phyloP scores from a whole-genome alignment of 176 grass and related monocot species.

The Saccharum officinarum region DNA sequence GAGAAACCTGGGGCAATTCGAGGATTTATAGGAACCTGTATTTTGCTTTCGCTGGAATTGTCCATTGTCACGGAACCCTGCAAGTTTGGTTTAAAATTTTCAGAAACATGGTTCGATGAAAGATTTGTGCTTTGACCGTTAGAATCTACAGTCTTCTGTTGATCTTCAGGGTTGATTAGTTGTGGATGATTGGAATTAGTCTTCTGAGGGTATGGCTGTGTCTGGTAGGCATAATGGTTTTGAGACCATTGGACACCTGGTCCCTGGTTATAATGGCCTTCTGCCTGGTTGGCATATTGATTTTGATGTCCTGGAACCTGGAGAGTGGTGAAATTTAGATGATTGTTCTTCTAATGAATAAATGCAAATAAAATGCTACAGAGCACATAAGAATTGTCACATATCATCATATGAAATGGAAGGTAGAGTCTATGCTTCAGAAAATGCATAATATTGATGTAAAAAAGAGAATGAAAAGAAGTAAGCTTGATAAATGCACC shows the following conservation, averaged over 20 bases:
- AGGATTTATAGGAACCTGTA: slow-evolving; percentile 76
- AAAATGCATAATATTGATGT: background rate
- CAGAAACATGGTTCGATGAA: slow-evolving; percentile 56
- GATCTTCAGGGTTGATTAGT: slow-evolving; percentile 54
- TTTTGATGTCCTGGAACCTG: slow-evolving; percentile 47
- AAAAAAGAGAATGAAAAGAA: background rate
- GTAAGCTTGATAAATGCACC: background rate
- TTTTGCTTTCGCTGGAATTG: slow-evolving; percentile 66
- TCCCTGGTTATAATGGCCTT: slow-evolving; percentile 49
- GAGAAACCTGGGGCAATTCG: slow-evolving; percentile 83
- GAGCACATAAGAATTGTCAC: background rate
- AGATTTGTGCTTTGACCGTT: slow-evolving; percentile 59
- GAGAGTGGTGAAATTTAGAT: slow-evolving; percentile 28
- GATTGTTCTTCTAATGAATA: slow-evolving; percentile 29
- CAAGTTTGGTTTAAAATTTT: slow-evolving; percentile 51
- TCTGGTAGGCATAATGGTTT: slow-evolving; percentile 42
- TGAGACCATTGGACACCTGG: slow-evolving; percentile 30
- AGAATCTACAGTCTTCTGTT: slow-evolving; percentile 60
- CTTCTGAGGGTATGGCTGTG: slow-evolving; percentile 50
- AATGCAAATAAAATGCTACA: slow-evolving; percentile 27
- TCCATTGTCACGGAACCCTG: slow-evolving; percentile 42
- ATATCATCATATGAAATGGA: background rate
- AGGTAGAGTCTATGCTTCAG: background rate
- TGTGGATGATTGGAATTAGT: slow-evolving; percentile 37
- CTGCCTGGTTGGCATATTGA: slow-evolving; percentile 37